Evolutionary conservation across 2,329 filamentous ascomycete species (phyloP).

Genomic region (Aspergillus oerlinghausenensis): DNA sequence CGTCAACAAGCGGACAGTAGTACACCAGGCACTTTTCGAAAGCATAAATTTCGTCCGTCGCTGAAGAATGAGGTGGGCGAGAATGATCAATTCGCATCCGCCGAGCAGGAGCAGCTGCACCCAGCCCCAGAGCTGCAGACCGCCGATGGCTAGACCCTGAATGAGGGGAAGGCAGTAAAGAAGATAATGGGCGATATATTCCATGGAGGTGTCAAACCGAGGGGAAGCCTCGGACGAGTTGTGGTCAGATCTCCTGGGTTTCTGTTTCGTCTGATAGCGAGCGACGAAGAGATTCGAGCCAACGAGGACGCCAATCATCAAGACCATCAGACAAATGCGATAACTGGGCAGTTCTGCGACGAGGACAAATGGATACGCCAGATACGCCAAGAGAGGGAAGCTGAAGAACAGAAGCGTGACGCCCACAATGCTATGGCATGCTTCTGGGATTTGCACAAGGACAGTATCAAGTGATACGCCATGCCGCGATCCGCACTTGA

Average conservation of each 20-base stretch:
- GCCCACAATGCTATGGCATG: slow-evolving; percentile 6
- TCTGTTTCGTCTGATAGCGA: not conserved
- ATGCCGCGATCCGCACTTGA: not conserved
- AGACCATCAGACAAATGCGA: slow-evolving; percentile 6
- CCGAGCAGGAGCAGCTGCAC: slow-evolving; percentile 5
- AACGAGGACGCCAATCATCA: not conserved
- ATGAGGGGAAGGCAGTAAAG: slow-evolving; percentile 9
- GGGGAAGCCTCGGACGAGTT: not conserved
- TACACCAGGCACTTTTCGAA: slow-evolving; percentile 1
- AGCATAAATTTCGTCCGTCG: not conserved
- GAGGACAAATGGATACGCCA: slow-evolving; percentile 1
- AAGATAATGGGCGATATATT: not conserved
- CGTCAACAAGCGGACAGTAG: not conserved
- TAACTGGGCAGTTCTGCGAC: slow-evolving; percentile 1
- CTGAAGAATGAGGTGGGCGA: not conserved
- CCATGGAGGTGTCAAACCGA: not conserved
- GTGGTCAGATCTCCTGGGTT: not conserved
- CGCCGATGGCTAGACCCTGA: slow-evolving; percentile 8
- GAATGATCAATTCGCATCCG: not conserved
- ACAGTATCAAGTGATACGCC: not conserved
- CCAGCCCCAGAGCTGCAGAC: slow-evolving; percentile 4
- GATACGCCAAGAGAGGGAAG: slow-evolving; percentile 4
- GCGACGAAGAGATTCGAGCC: not conserved
- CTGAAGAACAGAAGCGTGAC: slow-evolving; percentile 8
- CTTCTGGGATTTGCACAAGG: slow-evolving; percentile 1